Percentiles rank a stretch among this genome's conserved stretches.
These are phyloP conservation scores for Nemania abortiva DNA, from an alignment of 2,329 filamentous ascomycete genomes.

Conservation along the genomic window DNA sequence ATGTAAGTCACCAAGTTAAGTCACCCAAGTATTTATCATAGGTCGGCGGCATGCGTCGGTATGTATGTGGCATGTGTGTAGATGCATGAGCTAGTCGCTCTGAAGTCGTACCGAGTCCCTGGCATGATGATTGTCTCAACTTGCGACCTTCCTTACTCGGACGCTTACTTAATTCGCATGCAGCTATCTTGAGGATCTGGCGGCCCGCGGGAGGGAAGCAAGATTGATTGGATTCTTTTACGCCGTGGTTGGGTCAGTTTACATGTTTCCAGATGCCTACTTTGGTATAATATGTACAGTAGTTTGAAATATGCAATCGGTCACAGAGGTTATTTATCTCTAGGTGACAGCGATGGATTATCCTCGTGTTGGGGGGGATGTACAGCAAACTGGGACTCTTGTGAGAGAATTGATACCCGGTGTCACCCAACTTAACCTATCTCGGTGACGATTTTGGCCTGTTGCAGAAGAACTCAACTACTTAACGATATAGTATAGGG, in stretches of 20 bases:
- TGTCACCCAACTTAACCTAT: not conserved
- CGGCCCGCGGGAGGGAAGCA: not conserved
- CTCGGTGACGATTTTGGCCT: not conserved
- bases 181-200: not conserved
- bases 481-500: not conserved
- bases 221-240: conserved; percentile 13
- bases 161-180: not conserved
- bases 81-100: conserved; percentile 10
- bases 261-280: not conserved
- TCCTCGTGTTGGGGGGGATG: not conserved
- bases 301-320: not conserved
- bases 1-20: no score
- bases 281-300: not conserved
- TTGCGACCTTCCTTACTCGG: conserved; percentile 30
- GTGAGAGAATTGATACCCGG: not conserved
- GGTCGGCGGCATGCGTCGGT: not conserved
- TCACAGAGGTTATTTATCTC: not conserved
- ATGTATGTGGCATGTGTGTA: not conserved
- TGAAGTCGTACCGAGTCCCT: conserved; percentile 29
- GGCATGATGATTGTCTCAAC: conserved; percentile 21
- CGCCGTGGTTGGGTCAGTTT: not conserved
- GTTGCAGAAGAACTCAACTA: not conserved
- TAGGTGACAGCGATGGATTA: not conserved
- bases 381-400: not conserved
- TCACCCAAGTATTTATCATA: no score